A percentile compares a stretch with the other conserved stretches of the same genome.
phyloP scores from a whole-genome alignment of 2,329 filamentous ascomycete genomes.

The Venturia nashicola region DNA sequence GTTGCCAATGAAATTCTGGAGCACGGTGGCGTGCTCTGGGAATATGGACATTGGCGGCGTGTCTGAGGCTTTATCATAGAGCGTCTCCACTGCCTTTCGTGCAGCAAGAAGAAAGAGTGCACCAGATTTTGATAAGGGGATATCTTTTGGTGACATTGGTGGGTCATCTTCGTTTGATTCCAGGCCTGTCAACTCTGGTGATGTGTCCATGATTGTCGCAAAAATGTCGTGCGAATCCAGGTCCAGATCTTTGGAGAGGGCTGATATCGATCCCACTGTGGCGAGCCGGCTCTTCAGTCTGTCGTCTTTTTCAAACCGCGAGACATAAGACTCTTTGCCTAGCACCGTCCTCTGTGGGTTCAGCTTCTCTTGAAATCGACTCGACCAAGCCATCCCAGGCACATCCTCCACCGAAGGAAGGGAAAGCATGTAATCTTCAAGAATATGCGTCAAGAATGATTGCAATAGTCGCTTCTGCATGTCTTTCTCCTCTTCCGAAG shows the following conservation, averaged over 20 bases:
- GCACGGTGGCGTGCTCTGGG: constrained; percentile 38
- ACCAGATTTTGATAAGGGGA: constrained; percentile 44
- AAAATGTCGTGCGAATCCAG: constrained; percentile 37
- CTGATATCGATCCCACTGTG: constrained; percentile 60
- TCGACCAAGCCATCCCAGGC: constrained; percentile 37
- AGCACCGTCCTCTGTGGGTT: constrained; percentile 52
- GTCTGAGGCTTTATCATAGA: constrained; percentile 33
- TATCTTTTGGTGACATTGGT: constrained; percentile 38
- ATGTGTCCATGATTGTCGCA: constrained; percentile 28
- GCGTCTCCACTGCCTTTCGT: constrained; percentile 34
- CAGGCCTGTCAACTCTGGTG: constrained; percentile 27
- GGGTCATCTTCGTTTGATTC: constrained; percentile 42
- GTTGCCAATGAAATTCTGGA: constrained; percentile 38
- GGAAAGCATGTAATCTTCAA: constrained; percentile 60
- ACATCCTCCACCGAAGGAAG: constrained; percentile 31
- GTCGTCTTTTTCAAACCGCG: constrained; percentile 53
- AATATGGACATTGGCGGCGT: constrained; percentile 34
- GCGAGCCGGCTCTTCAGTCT: constrained; percentile 49
- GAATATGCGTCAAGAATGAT: constrained; percentile 64
- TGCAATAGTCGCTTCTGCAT: constrained; percentile 56
- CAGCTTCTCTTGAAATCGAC: constrained; percentile 54
- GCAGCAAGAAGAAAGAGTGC: constrained; percentile 42
- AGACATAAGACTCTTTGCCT: constrained; percentile 47
- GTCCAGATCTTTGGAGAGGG: constrained; percentile 47
- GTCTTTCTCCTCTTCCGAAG: constrained; percentile 41